phyloP scores from a whole-genome alignment of 2,329 filamentous ascomycete genomes.

The Aphanocladium album region DNA sequence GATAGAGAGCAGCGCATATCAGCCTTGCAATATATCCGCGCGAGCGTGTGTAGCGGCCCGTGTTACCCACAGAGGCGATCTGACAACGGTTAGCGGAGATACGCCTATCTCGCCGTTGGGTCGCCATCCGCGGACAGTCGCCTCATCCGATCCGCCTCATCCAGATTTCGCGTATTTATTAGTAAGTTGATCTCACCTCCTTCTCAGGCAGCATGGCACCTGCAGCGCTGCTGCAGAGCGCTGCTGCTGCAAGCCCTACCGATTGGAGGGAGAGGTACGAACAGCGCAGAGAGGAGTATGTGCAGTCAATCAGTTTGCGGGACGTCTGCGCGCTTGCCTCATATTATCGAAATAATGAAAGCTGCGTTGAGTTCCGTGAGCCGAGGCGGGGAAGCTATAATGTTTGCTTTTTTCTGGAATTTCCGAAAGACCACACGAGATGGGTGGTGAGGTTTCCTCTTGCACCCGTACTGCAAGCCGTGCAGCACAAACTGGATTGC shows the following conservation, averaged over 20 bases:
- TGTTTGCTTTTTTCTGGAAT: constrained; percentile 4
- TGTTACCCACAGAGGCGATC: background rate
- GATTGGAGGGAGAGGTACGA: background rate
- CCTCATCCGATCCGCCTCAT: background rate
- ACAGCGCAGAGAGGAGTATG: background rate
- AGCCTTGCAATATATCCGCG: background rate
- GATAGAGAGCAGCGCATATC: background rate
- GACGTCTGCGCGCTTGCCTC: background rate
- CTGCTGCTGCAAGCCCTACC: background rate
- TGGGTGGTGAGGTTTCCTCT: constrained; percentile 11
- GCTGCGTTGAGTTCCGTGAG: background rate
- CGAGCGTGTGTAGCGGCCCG: background rate
- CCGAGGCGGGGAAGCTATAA: constrained; percentile 5
- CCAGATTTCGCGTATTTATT: background rate
- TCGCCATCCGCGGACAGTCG: background rate
- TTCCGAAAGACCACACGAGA: background rate
- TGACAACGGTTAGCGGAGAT: background rate
- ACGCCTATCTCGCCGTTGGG: background rate
- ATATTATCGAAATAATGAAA: background rate
- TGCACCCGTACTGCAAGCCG: background rate
- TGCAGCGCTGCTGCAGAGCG: background rate
- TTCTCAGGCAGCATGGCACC: background rate
- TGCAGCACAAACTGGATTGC: background rate
- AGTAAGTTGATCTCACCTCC: background rate
- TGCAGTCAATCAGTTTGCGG: background rate